A percentile compares a stretch with the other conserved stretches of the same genome.
Evolutionary conservation across 805 yeast species (phyloP).

Genomic region (Ogataea pini): DNA sequence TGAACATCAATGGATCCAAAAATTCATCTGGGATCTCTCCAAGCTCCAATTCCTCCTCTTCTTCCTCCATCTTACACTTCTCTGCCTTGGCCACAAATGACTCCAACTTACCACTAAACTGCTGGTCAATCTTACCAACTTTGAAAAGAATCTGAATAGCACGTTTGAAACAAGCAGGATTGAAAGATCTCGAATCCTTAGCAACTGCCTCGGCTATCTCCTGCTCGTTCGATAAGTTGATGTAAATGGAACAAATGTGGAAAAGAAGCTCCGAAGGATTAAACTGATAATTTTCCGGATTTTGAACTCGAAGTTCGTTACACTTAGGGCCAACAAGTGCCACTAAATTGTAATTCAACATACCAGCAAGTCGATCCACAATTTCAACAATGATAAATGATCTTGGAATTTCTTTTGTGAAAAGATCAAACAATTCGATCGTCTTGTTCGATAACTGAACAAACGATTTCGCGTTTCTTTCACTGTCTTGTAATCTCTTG

Average conservation of each 20-base stretch:
- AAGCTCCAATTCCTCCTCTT: constrained; percentile 80
- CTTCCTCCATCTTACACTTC: constrained; percentile 57
- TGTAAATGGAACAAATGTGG: constrained; percentile 72
- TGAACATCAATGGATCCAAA: constrained; percentile 94
- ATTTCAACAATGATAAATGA: constrained; percentile 88
- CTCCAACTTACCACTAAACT: constrained; percentile 50
- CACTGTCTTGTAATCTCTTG: constrained; percentile 59
- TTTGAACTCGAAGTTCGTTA: constrained; percentile 78
- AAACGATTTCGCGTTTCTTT: constrained; percentile 75
- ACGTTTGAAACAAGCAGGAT: constrained; percentile 60
- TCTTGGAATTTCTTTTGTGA: constrained; percentile 81
- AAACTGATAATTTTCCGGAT: constrained; percentile 81
- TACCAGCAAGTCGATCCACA: constrained; percentile 91
- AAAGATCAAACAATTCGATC: constrained; percentile 72
- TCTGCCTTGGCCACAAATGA: constrained; percentile 70
- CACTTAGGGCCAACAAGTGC: constrained; percentile 97
- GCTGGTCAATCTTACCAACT: constrained; percentile 52
- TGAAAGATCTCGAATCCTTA: constrained; percentile 88
- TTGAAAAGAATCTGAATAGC: constrained; percentile 67
- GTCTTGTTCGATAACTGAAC: constrained; percentile 84
- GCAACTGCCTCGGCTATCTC: constrained; percentile 81
- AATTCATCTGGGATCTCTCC: constrained; percentile 97
- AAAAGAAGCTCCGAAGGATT: constrained; percentile 73
- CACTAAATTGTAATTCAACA: constrained; percentile 89
- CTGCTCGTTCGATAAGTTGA: constrained; percentile 63